Evolutionary conservation across 2,329 filamentous ascomycete species (phyloP), one percentile per base, ranked within the genome.

Genomic region (Calonectria montana): DNA sequence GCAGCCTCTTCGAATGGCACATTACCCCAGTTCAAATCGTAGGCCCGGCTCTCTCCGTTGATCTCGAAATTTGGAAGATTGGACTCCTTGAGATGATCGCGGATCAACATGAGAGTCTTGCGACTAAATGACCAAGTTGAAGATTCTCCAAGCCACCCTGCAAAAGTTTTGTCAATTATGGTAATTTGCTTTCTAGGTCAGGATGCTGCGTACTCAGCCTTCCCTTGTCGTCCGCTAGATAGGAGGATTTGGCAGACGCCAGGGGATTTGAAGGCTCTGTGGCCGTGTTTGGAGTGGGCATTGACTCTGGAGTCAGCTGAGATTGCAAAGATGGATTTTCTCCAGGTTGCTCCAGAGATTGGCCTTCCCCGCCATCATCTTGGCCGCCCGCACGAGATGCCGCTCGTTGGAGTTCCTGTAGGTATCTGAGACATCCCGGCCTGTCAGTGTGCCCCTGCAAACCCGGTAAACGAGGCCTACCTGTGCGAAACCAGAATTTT

Each of bases 101-200:
- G 62, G 15, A 70, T 66, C 5, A 70, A 25, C 62, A 70, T 62
- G 0, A 70, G 31, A 1, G 68, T 66, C n/a, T 66, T 70, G 62
- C 68, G 68, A 43, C 68, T 70, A 16, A 70, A 70, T 41, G 68
- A 70, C 68, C 68, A 70, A 5, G 68, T 70, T 21, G 68, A 70
- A 4, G 68, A 70, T 18, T 70, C 68, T 3, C 68, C 68, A 21
- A 70, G 68, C 68, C 68, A 70, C 31, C 68, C 68, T 70, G n/a
- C 10, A 55, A 45, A 23, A 16, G 15, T 10, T 27, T 7, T 13
- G 43, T 66, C 27, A 55, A 27, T 9, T 23, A 8, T 10, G 18
- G 8, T 29, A n/a, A 9, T 16, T n/a, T 27, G 27, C 7, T 10
- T 50, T 21, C n/a, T 5, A 3, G 12, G 6, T 10, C 4, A 25